Evolutionary conservation across 306 rosid species (phyloP).

Genomic region (Sindora glabra): DNA sequence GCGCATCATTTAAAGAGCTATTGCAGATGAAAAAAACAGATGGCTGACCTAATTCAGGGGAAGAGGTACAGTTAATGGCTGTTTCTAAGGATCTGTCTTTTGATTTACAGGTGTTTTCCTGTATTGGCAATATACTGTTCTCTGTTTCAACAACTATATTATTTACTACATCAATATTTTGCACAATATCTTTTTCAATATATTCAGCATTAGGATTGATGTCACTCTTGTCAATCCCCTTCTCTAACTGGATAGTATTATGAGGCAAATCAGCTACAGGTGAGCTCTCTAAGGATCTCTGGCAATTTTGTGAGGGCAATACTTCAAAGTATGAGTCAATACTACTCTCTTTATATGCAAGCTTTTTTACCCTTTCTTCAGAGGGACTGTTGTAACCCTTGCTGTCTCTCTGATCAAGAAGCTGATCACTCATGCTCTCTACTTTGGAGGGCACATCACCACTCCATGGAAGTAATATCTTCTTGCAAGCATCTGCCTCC

Average conservation of each 20-base stretch:
- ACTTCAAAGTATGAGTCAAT: slow-evolving; percentile 20
- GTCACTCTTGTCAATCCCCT: slow-evolving; percentile 15
- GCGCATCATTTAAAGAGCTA: slow-evolving; percentile 31
- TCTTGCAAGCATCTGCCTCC: slow-evolving; percentile 31
- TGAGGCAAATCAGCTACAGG: slow-evolving; percentile 31
- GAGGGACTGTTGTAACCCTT: slow-evolving; percentile 22
- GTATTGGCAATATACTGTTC: slow-evolving; percentile 16
- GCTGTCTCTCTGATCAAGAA: slow-evolving; percentile 25
- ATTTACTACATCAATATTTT: background rate
- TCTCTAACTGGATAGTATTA: slow-evolving; percentile 22
- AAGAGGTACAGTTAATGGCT: slow-evolving; percentile 18
- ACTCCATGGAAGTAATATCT: slow-evolving; percentile 21
- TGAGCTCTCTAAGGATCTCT: slow-evolving; percentile 23
- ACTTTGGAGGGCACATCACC: slow-evolving; percentile 30
- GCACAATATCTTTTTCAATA: slow-evolving; percentile 7
- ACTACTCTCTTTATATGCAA: slow-evolving; percentile 29
- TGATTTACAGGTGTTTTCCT: slow-evolving; percentile 24
- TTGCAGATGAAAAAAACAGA: slow-evolving; percentile 20
- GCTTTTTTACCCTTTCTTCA: slow-evolving; percentile 29
- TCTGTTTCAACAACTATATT: slow-evolving; percentile 18
- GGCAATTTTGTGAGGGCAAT: slow-evolving; percentile 25
- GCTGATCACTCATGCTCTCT: slow-evolving; percentile 17
- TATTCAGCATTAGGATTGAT: slow-evolving; percentile 3
- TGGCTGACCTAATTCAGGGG: slow-evolving; percentile 36
- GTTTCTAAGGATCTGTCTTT: slow-evolving; percentile 27